Conservation (phyloP, 805 yeast genomes). For the Yarrowia keelungensis region DNA sequence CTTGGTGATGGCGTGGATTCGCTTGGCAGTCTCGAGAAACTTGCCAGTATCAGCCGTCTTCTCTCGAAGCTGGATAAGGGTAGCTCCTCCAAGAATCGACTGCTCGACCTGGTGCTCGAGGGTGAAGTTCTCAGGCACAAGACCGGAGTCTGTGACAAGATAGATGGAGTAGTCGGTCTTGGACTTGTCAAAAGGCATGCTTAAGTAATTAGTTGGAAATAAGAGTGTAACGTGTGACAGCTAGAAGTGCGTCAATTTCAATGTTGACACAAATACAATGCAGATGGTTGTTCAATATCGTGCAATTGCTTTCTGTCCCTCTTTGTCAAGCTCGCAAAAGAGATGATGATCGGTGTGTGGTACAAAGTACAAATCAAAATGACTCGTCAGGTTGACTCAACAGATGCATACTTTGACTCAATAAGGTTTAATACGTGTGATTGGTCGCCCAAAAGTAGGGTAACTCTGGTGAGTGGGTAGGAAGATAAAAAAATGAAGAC, state of each 20-base stretch:
- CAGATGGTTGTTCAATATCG: no score
- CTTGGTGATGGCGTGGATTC: constrained; percentile 67
- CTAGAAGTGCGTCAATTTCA: no score
- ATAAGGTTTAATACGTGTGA: not conserved
- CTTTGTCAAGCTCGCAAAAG: not conserved
- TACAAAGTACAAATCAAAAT: not conserved
- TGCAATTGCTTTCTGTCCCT: no score
- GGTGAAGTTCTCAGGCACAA: constrained; percentile 67
- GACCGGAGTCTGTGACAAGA: constrained; percentile 78
- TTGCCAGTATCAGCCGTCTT: constrained; percentile 71
- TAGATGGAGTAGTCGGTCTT: constrained; percentile 65
- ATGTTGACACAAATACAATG: no score
- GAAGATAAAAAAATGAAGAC: no score
- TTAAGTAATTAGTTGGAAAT: not conserved
- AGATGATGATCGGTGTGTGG: not conserved
- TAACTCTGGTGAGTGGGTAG: not conserved
- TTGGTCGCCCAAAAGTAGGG: constrained; percentile 11
- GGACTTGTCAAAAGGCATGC: constrained; percentile 1
- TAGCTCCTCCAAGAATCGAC: constrained; percentile 75
- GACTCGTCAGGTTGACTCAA: constrained; percentile 37
- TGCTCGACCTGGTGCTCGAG: constrained; percentile 65
- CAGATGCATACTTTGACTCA: constrained; percentile 28
- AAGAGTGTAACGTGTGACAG: no score
- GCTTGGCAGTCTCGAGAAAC: constrained; percentile 67
- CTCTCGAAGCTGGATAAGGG: constrained; percentile 84